phyloP scores from a whole-genome alignment of 2,329 filamentous ascomycete genomes.

The Aspergillus fumigatiaffinis region DNA sequence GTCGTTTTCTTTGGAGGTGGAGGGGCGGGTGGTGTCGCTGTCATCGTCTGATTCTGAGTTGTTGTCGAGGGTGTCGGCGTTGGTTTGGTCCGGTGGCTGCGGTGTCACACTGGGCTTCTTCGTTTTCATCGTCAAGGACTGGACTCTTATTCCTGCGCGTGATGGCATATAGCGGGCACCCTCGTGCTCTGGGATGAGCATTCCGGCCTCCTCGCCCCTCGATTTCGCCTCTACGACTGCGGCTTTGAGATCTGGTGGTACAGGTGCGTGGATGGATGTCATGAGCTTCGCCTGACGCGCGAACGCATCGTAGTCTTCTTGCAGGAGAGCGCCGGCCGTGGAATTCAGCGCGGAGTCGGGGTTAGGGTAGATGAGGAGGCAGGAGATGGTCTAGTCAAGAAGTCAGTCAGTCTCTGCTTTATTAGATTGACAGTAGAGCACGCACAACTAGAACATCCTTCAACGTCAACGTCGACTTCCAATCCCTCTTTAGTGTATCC shows the following conservation, averaged over 20 bases:
- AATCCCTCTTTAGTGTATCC: conserved; percentile 62
- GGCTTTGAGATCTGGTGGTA: conserved; percentile 44
- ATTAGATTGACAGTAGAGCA: conserved; percentile 1
- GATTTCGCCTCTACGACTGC: conserved; percentile 52
- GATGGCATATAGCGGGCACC: conserved; percentile 12
- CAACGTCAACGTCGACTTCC: conserved; percentile 55
- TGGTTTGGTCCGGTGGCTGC: conserved; percentile 3
- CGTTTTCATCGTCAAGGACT: conserved; percentile 32
- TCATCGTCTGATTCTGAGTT: conserved; percentile 15
- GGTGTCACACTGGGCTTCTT: conserved; percentile 1
- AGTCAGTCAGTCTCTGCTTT: background rate
- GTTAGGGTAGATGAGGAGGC: conserved; percentile 61
- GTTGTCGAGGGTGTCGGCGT: background rate
- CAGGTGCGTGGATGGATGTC: conserved; percentile 58
- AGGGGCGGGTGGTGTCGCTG: conserved; percentile 19
- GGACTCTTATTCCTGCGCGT: conserved; percentile 12
- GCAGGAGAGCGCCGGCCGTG: conserved; percentile 55
- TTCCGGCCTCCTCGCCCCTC: conserved; percentile 48
- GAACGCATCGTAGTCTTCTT: conserved; percentile 57
- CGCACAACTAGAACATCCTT: conserved; percentile 54
- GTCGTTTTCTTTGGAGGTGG: conserved; percentile 48
- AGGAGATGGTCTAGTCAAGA: conserved; percentile 51
- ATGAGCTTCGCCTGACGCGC: conserved; percentile 56
- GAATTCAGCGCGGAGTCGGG: conserved; percentile 62
- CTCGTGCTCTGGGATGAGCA: conserved; percentile 22